A percentile compares a stretch with the other conserved stretches of the same genome.
phyloP scores from a whole-genome alignment of 345 rosid genomes.

The Rubroshorea leprosula region DNA sequence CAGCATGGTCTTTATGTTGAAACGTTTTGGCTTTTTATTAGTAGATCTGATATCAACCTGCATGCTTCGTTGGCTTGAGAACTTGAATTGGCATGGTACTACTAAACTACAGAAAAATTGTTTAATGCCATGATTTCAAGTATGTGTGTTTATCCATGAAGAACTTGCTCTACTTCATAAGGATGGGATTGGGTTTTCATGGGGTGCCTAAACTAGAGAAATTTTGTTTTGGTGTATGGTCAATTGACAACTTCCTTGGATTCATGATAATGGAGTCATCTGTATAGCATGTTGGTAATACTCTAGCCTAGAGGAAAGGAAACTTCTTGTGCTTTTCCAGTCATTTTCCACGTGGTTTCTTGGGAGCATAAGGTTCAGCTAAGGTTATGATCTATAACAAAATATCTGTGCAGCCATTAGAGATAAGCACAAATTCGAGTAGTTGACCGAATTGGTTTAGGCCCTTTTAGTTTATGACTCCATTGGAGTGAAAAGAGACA shows the following conservation, averaged over 20 bases:
- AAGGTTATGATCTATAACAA: too few species aligned
- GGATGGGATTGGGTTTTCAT: not conserved
- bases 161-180: too few species aligned
- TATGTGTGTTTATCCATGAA: not conserved
- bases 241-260: not conserved
- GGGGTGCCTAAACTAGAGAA: not conserved
- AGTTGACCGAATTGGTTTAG: too few species aligned
- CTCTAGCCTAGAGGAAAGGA: not conserved
- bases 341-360: not conserved
- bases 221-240: not conserved
- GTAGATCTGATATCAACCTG: constrained; percentile 25
- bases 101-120: too few species aligned
- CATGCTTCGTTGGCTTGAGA: not conserved
- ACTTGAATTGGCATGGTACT: not conserved
- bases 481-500: too few species aligned
- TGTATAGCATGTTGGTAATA: not conserved
- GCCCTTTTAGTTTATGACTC: too few species aligned
- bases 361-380: too few species aligned
- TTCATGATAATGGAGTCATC: not conserved
- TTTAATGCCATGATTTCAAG: not conserved
- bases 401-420: too few species aligned
- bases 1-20: too few species aligned
- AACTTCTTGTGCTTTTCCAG: not conserved
- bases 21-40: not conserved
- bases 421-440: too few species aligned